A percentile compares a stretch with the other conserved stretches of the same genome.
Conservation (phyloP, 2,329 filamentous ascomycete species). For the Aureobasidium uvarum region DNA sequence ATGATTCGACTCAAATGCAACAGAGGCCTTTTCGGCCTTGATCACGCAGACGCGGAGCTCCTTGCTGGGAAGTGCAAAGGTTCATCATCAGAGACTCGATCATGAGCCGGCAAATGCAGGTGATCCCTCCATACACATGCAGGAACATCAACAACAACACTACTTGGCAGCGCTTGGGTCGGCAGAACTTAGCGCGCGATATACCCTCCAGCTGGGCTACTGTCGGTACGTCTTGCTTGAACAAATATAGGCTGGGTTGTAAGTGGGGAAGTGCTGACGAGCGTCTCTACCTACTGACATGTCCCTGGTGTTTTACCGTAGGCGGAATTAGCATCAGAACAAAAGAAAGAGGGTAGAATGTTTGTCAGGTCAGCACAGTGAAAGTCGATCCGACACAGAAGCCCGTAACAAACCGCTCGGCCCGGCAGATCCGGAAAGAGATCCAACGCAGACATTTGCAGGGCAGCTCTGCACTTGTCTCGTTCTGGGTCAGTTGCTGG, state of each 20-base stretch:
- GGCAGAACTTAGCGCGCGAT: slow-evolving; percentile 21
- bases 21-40: slow-evolving; percentile 22
- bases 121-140: slow-evolving; percentile 24
- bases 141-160: slow-evolving; percentile 23
- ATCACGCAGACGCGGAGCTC: slow-evolving; percentile 25
- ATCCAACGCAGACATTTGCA: slow-evolving; percentile 24
- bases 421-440: slow-evolving; percentile 23
- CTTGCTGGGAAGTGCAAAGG: slow-evolving; percentile 27
- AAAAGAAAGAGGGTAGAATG: slow-evolving; percentile 21
- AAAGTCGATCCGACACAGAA: slow-evolving; percentile 24
- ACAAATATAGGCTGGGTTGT: neutral
- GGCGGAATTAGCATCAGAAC: slow-evolving; percentile 9
- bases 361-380: slow-evolving; percentile 25
- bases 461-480: slow-evolving; percentile 22
- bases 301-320: slow-evolving; percentile 17
- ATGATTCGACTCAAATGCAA: slow-evolving; percentile 26
- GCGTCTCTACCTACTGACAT: slow-evolving; percentile 23
- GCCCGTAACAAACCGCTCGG: slow-evolving; percentile 23
- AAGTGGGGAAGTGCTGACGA: slow-evolving; percentile 22
- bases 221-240: slow-evolving; percentile 24
- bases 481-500: slow-evolving; percentile 12
- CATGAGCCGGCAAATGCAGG: slow-evolving; percentile 24
- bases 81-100: slow-evolving; percentile 16
- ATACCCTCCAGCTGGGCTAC: slow-evolving; percentile 1
- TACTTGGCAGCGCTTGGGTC: slow-evolving; percentile 24